Percentiles rank a stretch among this genome's conserved stretches.
Conservation (phyloP, 768 basidiomycete species). For the Cantharellus cinnabarinus region DNA sequence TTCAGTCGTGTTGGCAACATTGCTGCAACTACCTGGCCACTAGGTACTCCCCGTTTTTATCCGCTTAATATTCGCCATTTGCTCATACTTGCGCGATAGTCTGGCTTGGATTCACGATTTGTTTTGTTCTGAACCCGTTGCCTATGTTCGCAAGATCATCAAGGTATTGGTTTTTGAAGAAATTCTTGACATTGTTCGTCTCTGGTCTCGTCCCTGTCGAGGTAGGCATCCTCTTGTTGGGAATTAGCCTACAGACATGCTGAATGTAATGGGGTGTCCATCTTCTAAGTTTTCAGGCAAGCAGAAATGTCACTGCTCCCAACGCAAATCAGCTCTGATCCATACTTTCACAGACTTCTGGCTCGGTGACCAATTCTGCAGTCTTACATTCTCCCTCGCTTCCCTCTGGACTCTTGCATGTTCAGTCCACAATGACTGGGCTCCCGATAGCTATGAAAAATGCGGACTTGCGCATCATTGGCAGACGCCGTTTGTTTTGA, state of each 20-base stretch:
- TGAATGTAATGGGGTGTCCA: not conserved
- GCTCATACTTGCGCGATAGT: too few relatives aligned
- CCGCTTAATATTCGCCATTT: too few relatives aligned
- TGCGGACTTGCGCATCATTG: constrained; percentile 34
- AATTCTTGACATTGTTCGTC: constrained; percentile 36
- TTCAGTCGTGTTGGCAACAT: constrained; percentile 21
- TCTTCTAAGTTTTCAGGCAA: not conserved
- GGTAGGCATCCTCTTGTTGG: constrained; percentile 21
- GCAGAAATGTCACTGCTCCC: not conserved
- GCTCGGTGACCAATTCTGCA: constrained; percentile 76
- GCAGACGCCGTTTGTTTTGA: constrained; percentile 39
- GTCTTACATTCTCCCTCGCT: constrained; percentile 51
- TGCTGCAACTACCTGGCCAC: too few relatives aligned
- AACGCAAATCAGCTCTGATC: not conserved
- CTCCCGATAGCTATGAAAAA: constrained; percentile 23
- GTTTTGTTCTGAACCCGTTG: constrained; percentile 56
- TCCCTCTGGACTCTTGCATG: constrained; percentile 60
- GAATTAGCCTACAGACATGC: constrained; percentile 1
- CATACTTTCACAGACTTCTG: constrained; percentile 44
- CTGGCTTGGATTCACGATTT: constrained; percentile 47
- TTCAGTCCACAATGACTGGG: constrained; percentile 37
- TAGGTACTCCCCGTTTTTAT: too few relatives aligned
- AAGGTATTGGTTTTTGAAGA: constrained; percentile 65
- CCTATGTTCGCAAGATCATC: constrained; percentile 40
- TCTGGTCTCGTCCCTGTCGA: constrained; percentile 63